Evolutionary conservation across 208 protist species (phyloP).

Genomic region (Herpetomonas tarakana): DNA sequence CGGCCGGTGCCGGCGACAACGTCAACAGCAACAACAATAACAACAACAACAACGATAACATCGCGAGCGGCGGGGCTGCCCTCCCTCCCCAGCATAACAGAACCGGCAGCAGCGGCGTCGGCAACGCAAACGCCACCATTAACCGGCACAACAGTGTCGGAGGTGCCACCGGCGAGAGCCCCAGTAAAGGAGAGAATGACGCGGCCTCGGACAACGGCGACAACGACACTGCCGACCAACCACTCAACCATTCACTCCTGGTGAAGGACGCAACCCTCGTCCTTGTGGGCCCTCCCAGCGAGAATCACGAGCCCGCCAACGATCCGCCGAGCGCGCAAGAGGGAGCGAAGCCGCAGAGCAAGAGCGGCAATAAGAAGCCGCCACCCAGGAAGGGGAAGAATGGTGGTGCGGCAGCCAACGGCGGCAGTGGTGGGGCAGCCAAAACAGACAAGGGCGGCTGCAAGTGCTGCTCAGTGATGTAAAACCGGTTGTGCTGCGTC

Average conservation of each 20-base stretch:
- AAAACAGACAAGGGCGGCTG: conserved; percentile 9
- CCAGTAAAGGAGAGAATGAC: too few species aligned
- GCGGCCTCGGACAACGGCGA: too few species aligned
- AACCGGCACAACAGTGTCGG: too few species aligned
- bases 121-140: too few species aligned
- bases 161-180: too few species aligned
- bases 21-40: conserved; percentile 4
- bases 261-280: background rate
- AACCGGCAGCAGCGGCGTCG: too few species aligned
- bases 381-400: conserved; percentile 1
- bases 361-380: too few species aligned
- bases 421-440: background rate
- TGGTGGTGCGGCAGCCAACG: background rate
- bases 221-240: background rate
- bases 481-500: background rate
- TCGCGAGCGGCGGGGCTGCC: background rate
- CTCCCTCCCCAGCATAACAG: conserved; percentile 3
- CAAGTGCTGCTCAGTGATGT: conserved; percentile 35
- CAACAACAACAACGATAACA: conserved; percentile 2
- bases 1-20: background rate
- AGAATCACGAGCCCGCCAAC: conserved; percentile 22
- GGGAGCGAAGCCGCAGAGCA: background rate
- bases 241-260: background rate
- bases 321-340: background rate
- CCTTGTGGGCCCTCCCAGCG: background rate